Evolutionary conservation across 352 stramenopile species (phyloP).

Genomic region (Globisporangium orthogonon): DNA sequence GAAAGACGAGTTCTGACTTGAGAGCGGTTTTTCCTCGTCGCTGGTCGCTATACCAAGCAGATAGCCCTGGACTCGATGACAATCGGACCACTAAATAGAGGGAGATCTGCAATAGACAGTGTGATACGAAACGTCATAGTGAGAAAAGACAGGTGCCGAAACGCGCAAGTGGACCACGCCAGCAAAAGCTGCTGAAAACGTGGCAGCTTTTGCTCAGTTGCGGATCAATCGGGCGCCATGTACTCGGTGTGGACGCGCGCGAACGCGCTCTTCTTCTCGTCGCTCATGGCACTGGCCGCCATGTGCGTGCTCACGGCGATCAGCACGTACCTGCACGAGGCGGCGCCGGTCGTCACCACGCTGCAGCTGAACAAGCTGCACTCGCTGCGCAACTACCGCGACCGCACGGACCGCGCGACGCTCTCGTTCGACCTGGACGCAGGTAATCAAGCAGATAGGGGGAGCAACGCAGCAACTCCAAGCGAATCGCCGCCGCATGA

Average conservation of each 20-base stretch:
- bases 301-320: constrained; percentile 73
- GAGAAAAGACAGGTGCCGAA: background rate
- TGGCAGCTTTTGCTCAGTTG: background rate
- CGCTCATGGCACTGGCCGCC: constrained; percentile 63
- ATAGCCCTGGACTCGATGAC: no score
- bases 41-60: no score
- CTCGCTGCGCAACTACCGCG: constrained; percentile 79
- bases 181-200: background rate
- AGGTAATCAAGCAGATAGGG: constrained; percentile 16
- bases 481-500: no score
- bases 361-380: constrained; percentile 65
- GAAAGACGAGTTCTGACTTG: background rate
- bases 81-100: no score
- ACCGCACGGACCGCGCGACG: constrained; percentile 73
- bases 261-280: constrained; percentile 81
- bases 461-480: no score
- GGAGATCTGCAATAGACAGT: no score
- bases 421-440: constrained; percentile 80
- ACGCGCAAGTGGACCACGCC: background rate
- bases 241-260: constrained; percentile 84
- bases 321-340: constrained; percentile 62
- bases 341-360: constrained; percentile 43
- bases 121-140: background rate
- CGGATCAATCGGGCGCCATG: constrained; percentile 25
- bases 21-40: no score